Conservation (phyloP, 495 filamentous ascomycete species). For the Daldinia decipiens region DNA sequence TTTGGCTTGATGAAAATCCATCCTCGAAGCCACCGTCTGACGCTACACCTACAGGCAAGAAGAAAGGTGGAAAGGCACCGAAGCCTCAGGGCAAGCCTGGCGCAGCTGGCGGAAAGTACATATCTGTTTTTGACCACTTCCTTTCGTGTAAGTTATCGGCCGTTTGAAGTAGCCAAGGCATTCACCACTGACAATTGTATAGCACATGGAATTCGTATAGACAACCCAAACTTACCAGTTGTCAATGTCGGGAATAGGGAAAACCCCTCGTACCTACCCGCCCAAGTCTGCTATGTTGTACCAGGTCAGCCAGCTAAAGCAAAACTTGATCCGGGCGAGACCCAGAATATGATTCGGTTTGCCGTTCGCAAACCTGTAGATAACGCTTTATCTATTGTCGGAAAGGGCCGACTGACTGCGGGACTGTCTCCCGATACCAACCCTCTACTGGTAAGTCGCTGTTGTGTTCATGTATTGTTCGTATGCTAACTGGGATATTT, state of each 20-base stretch:
- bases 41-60: constrained; percentile 5
- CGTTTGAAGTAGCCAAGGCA: background rate
- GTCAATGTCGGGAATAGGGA: constrained; percentile 70
- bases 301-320: constrained; percentile 66
- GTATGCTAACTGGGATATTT: background rate
- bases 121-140: constrained; percentile 65
- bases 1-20: constrained; percentile 53
- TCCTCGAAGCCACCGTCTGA: background rate
- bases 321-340: constrained; percentile 65
- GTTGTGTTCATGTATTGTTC: background rate
- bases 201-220: constrained; percentile 14
- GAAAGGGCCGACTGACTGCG: constrained; percentile 53
- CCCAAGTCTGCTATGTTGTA: constrained; percentile 67
- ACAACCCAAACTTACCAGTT: constrained; percentile 57
- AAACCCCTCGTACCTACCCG: constrained; percentile 69
- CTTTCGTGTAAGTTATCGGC: constrained; percentile 10
- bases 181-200: background rate
- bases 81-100: constrained; percentile 41
- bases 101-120: constrained; percentile 52
- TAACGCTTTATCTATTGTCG: constrained; percentile 69
- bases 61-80: constrained; percentile 14
- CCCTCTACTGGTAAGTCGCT: constrained; percentile 5
- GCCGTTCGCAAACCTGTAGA: constrained; percentile 67
- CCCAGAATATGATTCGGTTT: constrained; percentile 66
- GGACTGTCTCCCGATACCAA: constrained; percentile 15